Base-by-base conservation (phyloP, 208 protist genomes). In the Trypanosomatidae sp. region DNA sequence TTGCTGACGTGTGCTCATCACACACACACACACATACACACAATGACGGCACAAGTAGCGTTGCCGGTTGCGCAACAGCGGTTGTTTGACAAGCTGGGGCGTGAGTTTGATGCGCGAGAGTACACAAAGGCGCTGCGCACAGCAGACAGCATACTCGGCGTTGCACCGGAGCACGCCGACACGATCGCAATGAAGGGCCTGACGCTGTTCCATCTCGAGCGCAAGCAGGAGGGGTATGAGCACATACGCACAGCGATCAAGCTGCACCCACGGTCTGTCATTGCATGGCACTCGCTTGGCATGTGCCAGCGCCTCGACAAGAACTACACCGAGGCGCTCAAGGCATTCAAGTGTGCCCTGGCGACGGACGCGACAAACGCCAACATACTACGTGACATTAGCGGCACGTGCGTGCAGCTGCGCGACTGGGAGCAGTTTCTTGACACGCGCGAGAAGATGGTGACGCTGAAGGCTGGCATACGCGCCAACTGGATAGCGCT, bases 281-380 rank as follows among this genome's bases (percentile, higher is more conserved):
- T 95, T 18, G 90, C 85, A 39, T 97, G 94, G 92, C 94, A 97
- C 52, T 90, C 92, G 4, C 86, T 90, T 22, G 94, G 94, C 16
- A 81, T 97, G 47, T 77, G 92, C 42, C 69, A 95, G 48, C 79
- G 88, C 21, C 47, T 56, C 4, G 92, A 97, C 43, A 78, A 93
- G 35, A 92, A 97, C 61, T 91, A 79, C 54, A 33, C 23, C 3
- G 81, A 95, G 48, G 89, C 92, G 6, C 67, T 96, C 20, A 96
- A 96, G 53, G 94, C 83, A 51, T 97, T 96, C 70, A 80, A 86
- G 42, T 66, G 73, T 6, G 85, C 87, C 4, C 53, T 87, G 19
- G 42, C 61, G 35, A 65, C 63, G 3, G 85, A 92, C 42, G 47
- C 66, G 18, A 65, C 68, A 15, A 96, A 97, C 69, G 7, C 60